Percentiles rank a stretch among this genome's conserved stretches.
phyloP scores from a whole-genome alignment of 768 basidiomycete species.

The Vararia minispora region DNA sequence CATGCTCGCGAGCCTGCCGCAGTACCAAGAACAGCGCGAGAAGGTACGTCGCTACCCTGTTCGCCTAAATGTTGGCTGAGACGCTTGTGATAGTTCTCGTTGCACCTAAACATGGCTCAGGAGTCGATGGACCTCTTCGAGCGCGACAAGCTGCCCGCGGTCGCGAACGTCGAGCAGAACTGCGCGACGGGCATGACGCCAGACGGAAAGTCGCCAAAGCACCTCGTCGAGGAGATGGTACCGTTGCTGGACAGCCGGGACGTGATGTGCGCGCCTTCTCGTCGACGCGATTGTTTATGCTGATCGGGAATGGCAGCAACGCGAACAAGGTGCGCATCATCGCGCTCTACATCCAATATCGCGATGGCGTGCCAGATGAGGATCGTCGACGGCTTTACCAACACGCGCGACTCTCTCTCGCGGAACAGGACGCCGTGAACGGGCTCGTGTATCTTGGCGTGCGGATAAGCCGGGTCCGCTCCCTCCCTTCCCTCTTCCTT shows the following conservation, averaged over 20 bases:
- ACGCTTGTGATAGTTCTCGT: conserved; percentile 66
- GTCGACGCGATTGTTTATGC: background rate
- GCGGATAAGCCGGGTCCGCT: conserved; percentile 68
- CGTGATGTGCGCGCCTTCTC: conserved; percentile 49
- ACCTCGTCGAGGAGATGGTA: conserved; percentile 96
- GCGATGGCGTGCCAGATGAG: conserved; percentile 98
- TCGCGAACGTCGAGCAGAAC: conserved; percentile 91
- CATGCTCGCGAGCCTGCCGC: conserved; percentile 90
- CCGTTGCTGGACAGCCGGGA: conserved; percentile 83
- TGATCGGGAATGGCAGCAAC: conserved; percentile 38
- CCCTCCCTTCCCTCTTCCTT: background rate
- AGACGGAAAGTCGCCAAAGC: conserved; percentile 92
- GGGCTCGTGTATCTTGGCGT: conserved; percentile 74
- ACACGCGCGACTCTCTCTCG: conserved; percentile 76
- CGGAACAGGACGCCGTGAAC: conserved; percentile 92
- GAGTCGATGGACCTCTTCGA: conserved; percentile 95
- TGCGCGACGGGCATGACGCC: conserved; percentile 88
- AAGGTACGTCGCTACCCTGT: conserved; percentile 40
- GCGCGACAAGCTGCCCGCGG: conserved; percentile 67
- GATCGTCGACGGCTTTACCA: conserved; percentile 91
- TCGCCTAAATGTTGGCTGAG: too few species aligned
- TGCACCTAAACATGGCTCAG: conserved; percentile 96
- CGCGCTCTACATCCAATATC: conserved; percentile 86
- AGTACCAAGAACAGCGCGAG: conserved; percentile 92
- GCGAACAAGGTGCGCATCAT: conserved; percentile 93